A percentile compares a stretch with the other conserved stretches of the same genome.
phyloP scores from a whole-genome alignment of 1,284 basidiomycete species.

The Cryptococcus hybrid region DNA sequence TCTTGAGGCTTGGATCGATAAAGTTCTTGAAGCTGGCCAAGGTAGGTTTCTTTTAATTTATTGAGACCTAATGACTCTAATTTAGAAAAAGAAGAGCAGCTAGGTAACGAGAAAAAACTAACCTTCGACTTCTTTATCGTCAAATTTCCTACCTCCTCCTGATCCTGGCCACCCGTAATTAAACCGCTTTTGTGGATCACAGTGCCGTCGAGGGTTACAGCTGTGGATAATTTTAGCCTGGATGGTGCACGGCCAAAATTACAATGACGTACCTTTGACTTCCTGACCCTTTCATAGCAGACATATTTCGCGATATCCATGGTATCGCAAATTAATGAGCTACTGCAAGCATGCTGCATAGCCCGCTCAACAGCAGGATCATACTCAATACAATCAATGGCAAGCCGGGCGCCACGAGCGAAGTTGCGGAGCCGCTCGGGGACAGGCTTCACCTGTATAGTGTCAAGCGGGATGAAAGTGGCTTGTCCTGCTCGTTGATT shows the following conservation, averaged over 20 bases:
- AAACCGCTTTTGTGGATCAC: conserved; percentile 96
- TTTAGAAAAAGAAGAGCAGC: neutral
- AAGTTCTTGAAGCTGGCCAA: conserved; percentile 77
- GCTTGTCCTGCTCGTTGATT: conserved; percentile 92
- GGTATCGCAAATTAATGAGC: conserved; percentile 89
- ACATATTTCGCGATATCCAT: conserved; percentile 89
- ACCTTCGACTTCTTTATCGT: conserved; percentile 84
- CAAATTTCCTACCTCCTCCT: conserved; percentile 75
- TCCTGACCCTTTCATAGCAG: conserved; percentile 92
- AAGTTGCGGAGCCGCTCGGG: conserved; percentile 94
- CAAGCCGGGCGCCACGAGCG: conserved; percentile 85
- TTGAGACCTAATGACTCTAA: conserved; percentile 59
- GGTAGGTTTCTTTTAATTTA: conserved; percentile 68
- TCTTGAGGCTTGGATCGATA: conserved; percentile 74
- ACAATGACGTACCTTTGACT: conserved; percentile 72
- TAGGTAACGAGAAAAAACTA: conserved; percentile 49
- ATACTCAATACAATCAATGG: conserved; percentile 90
- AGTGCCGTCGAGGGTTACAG: conserved; percentile 95
- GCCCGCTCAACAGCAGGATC: conserved; percentile 85
- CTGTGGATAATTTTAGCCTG: conserved; percentile 51
- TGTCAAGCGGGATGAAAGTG: conserved; percentile 96
- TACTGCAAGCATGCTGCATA: conserved; percentile 95
- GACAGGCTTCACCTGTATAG: conserved; percentile 87
- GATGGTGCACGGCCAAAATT: neutral
- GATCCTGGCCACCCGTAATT: conserved; percentile 89